These are phyloP conservation scores for Yarrowia sp. DNA, from an alignment of 805 yeast species.

Conservation along the genomic window DNA sequence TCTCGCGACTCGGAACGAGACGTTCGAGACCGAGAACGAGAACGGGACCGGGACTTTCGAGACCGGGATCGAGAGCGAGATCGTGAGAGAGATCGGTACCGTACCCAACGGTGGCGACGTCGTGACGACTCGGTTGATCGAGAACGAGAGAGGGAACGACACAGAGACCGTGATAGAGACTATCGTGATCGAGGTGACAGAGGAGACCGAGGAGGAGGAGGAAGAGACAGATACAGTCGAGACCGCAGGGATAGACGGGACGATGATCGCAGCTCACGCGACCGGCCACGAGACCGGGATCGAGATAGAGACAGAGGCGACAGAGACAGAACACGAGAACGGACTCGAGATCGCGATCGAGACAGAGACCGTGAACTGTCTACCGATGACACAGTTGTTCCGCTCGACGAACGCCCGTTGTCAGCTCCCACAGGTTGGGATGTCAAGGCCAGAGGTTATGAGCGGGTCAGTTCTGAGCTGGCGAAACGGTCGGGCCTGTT, in stretches of 20 bases:
- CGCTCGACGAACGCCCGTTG: neutral
- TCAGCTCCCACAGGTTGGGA: slow-evolving; percentile 39
- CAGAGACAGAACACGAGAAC: slow-evolving; percentile 28
- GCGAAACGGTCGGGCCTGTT: slow-evolving; percentile 79
- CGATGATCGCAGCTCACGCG: neutral
- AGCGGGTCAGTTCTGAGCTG: slow-evolving; percentile 65
- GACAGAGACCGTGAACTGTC: slow-evolving; percentile 32
- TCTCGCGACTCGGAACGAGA: neutral
- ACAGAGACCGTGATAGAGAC: slow-evolving; percentile 17
- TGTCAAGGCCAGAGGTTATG: slow-evolving; percentile 65
- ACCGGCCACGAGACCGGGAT: slow-evolving; percentile 26
- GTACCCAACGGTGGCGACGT: slow-evolving; percentile 9
- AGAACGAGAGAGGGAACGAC: slow-evolving; percentile 3
- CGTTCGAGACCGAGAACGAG: slow-evolving; percentile 12
- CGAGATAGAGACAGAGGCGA: slow-evolving; percentile 29
- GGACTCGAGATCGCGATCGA: slow-evolving; percentile 30
- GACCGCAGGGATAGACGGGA: neutral
- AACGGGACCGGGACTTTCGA: slow-evolving; percentile 8
- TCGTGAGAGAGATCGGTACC: neutral
- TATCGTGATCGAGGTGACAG: slow-evolving; percentile 25
- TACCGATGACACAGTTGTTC: neutral
- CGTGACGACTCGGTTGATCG: slow-evolving; percentile 16
- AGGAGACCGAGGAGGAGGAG: slow-evolving; percentile 11
- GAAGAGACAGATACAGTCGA: neutral
- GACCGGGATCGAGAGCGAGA: slow-evolving; percentile 10